Evolutionary conservation across 2,329 filamentous ascomycete species (phyloP), one percentile per base, ranked within the genome.

Genomic region (Microsporum ferrugineum): DNA sequence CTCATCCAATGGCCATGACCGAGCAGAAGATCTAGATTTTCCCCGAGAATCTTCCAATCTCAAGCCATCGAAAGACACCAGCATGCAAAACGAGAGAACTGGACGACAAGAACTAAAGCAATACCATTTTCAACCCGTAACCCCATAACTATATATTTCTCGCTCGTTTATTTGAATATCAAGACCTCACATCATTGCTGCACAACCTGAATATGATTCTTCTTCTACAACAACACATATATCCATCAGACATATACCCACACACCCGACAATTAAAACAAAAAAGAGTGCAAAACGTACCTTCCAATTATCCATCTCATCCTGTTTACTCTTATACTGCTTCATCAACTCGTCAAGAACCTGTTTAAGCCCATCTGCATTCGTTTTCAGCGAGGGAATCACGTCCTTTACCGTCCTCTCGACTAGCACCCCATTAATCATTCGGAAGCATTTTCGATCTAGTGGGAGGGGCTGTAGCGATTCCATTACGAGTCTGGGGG

Each of bases 271-370:
- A 31, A 2, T 17, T 17, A 39, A 36, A 57, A 6, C 1, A 23
- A 23, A 23, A 1, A 23, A 23, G 17, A 1, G 17, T 1, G 17
- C 17, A 23, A 17, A 36, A 23, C 41, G 47, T 77, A 95, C 92
- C 89, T 99, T 99, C 94, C 94, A 99, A 75, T 87, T 91, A 73
- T 99, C 92, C 80, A 99, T 84, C 72, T 99, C 94, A 47, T 90
- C 85, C 75, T 99, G 91, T 77, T 96, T 95, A 36, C 80, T 78
- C 79, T 95, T 95, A 81, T 97, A 97, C 77, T 96, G 90, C 82
- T 96, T 96, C 67, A 97, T 83, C 65, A 99, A 78, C 73, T 96
- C 92, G 65, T 96, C 91, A 60, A 97, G 79, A 34, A 97, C 91
- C 77, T 96, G 95, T 77, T 88, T 94, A 71, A 99, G 73, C 1